Evolutionary conservation across 2,329 filamentous ascomycete genomes (phyloP).

Genomic region (Fusarium tjaetaba): DNA sequence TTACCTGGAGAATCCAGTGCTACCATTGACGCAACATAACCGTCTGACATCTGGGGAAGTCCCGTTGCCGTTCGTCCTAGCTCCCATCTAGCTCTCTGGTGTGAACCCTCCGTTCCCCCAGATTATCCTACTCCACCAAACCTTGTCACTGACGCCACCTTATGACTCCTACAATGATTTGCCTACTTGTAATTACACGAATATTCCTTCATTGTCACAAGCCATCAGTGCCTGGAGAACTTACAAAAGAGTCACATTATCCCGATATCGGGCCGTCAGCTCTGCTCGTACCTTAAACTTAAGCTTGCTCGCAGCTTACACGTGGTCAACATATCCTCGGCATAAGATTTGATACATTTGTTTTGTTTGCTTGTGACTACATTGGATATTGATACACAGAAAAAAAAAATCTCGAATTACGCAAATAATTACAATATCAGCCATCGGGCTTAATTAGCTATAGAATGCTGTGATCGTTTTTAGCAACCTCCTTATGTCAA

Average conservation of each 20-base stretch:
- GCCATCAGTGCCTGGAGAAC: background rate
- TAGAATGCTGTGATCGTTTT: background rate
- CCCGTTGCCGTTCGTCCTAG: slow-evolving; percentile 41
- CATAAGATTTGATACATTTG: background rate
- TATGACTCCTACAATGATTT: slow-evolving; percentile 1
- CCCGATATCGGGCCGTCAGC: slow-evolving; percentile 35
- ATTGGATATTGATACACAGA: background rate
- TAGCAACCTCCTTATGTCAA: background rate
- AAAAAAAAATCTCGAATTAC: background rate
- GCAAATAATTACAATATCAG: background rate
- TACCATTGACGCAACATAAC: background rate
- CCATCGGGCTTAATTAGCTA: background rate
- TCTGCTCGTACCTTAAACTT: slow-evolving; percentile 4
- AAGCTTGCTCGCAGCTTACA: slow-evolving; percentile 16
- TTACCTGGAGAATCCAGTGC: background rate
- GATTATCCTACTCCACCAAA: slow-evolving; percentile 12
- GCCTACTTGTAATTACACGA: slow-evolving; percentile 13
- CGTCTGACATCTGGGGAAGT: slow-evolving; percentile 28
- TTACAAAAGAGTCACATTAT: slow-evolving; percentile 3
- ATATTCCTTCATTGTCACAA: background rate
- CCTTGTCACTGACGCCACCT: slow-evolving; percentile 24
- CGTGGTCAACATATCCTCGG: slow-evolving; percentile 23
- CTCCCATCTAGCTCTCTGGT: slow-evolving; percentile 15
- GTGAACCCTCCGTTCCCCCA: slow-evolving; percentile 36
- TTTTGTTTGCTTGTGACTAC: slow-evolving; percentile 4